Conservation (phyloP, 805 yeast species). For the Jamesozyma hellenica region DNA sequence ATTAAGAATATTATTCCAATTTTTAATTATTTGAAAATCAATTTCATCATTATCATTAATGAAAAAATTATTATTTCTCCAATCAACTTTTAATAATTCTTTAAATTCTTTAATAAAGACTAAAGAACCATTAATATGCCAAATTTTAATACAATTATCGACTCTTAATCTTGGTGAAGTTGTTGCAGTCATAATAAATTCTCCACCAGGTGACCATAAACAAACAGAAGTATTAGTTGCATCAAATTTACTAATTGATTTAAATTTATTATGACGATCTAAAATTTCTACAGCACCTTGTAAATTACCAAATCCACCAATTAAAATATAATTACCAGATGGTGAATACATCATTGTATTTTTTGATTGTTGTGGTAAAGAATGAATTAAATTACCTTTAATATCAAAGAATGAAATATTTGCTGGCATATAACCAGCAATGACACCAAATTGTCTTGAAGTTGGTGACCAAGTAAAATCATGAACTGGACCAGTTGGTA, state of each 20-base stretch:
- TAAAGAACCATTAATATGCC: conserved; percentile 85
- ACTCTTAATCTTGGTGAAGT: conserved; percentile 95
- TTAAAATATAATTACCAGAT: conserved; percentile 79
- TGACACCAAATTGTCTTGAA: conserved; percentile 93
- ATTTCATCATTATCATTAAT: conserved; percentile 23
- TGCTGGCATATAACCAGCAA: conserved; percentile 96
- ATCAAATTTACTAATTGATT: conserved; percentile 68
- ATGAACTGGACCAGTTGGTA: conserved; percentile 92
- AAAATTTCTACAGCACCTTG: conserved; percentile 94
- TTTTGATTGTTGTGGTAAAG: conserved; percentile 77
- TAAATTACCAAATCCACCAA: conserved; percentile 96
- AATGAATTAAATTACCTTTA: conserved; percentile 77
- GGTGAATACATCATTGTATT: conserved; percentile 90
- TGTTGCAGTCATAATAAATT: conserved; percentile 87
- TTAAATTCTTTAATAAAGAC: conserved; percentile 67
- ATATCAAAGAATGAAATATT: conserved; percentile 90
- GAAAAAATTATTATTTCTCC: conserved; percentile 51
- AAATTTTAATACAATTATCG: conserved; percentile 86
- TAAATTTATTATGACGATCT: conserved; percentile 81
- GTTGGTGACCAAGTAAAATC: conserved; percentile 97
- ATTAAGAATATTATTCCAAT: conserved; percentile 1
- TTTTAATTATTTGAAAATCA: conserved; percentile 1
- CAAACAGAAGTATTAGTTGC: conserved; percentile 95
- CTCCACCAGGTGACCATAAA: conserved; percentile 97
- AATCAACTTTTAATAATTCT: conserved; percentile 70